Base-by-base conservation (phyloP, 176 grass and related monocot species). In the Hyparrhenia diplandra region DNA sequence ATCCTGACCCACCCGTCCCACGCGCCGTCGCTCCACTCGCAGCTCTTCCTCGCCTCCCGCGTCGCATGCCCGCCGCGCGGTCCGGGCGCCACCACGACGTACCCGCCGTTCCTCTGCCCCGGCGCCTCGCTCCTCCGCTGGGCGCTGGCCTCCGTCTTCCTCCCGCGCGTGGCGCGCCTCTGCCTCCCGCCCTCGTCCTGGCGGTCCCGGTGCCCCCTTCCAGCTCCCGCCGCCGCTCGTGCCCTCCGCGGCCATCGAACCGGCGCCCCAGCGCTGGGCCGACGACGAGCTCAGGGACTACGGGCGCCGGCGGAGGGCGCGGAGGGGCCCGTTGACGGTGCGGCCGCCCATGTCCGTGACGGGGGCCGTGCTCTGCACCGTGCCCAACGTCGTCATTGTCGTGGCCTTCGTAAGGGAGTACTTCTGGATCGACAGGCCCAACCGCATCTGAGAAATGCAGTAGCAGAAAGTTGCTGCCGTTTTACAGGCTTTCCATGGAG, bases 21-120 rank as follows among this genome's bases (percentile, higher is more conserved):
- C 39, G 62, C 90, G 27, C 90, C 94, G 63, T 97, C 90, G 32
- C 87, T 97, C 65, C 92, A 97, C 64, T 97, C 94, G 64, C 92
- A 97, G 82, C 82, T 92, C 80, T 92, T 94, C 86, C 42, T 94
- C 1, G 88, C 92, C 57, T 79, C 84, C 72, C 87, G 77, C 39
- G 77, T 89, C 8, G 88, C 88, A n/a, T 94, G 92, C 78, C 87
- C 89, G 34, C 86, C 78, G 27, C 20, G 24, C 40, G 35, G 78
- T 1, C 51, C 8, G 54, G 34, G 83, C 30, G 69, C 78, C 60
- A 65, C 40, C n/a, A 25, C 77, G 40, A n/a, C 88, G 28, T 91
- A 83, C 88, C 92, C 88, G 45, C 95, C 90, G 25, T 92, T 97
- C 85, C 87, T 97, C 87, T 97, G 91, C 77, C 27, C 87, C 40